Conservation (phyloP, 306 rosid species). For the Glycyrrhiza uralensis region DNA sequence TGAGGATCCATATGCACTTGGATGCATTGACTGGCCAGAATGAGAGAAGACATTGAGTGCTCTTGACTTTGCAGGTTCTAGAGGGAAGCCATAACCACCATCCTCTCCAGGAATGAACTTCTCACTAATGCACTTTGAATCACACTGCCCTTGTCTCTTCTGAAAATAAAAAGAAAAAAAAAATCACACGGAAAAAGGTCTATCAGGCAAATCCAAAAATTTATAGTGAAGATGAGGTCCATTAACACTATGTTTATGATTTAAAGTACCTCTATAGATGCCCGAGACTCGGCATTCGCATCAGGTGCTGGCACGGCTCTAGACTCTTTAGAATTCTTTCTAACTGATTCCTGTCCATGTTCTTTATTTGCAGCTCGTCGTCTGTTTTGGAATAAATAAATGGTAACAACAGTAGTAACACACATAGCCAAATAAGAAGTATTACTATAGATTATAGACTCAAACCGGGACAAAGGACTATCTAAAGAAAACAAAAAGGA, state of each 20-base stretch:
- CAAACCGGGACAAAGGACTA: background rate
- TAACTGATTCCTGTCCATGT: slow-evolving; percentile 37
- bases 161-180: background rate
- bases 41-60: slow-evolving; percentile 34
- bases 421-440: background rate
- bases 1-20: slow-evolving; percentile 49
- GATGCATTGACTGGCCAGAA: slow-evolving; percentile 51
- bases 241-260: slow-evolving; percentile 5
- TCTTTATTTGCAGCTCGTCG: slow-evolving; percentile 39
- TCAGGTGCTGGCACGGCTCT: slow-evolving; percentile 52
- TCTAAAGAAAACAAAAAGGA: background rate
- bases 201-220: slow-evolving; percentile 7
- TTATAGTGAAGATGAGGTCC: background rate
- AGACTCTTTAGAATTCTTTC: slow-evolving; percentile 38
- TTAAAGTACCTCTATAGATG: slow-evolving; percentile 45
- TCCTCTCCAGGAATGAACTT: slow-evolving; percentile 50
- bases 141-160: slow-evolving; percentile 48
- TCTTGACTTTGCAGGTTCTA: slow-evolving; percentile 45
- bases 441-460: background rate
- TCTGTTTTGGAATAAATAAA: slow-evolving; percentile 45
- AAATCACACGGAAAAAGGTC: background rate
- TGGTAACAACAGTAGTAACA: background rate
- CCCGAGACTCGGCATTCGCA: slow-evolving; percentile 50
- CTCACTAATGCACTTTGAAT: slow-evolving; percentile 46
- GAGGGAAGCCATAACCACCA: slow-evolving; percentile 45